These are phyloP conservation scores for Eucalyptus shirleyi DNA, from an alignment of 345 rosid species.

Conservation along the genomic window DNA sequence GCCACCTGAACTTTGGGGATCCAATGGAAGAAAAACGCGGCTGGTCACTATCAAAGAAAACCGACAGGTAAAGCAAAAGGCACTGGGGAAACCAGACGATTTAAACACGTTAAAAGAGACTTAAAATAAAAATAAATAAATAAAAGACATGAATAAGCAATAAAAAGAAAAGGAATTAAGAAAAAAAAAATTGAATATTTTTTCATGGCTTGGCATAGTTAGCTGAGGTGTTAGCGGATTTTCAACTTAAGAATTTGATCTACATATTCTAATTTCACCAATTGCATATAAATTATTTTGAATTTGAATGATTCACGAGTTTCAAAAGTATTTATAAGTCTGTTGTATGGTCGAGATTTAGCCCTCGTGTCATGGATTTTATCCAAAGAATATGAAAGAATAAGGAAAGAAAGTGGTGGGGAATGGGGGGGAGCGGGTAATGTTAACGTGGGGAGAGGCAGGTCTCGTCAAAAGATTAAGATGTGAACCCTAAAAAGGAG, in stretches of 20 bases:
- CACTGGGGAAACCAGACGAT: not conserved
- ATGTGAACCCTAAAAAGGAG: constrained; percentile 59
- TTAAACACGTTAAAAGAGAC: not conserved
- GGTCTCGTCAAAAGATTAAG: constrained; percentile 42
- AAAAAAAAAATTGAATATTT: not conserved
- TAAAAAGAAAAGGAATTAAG: not conserved
- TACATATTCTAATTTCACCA: not conserved
- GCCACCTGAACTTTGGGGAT: not conserved
- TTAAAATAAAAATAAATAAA: not conserved
- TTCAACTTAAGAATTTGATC: not conserved
- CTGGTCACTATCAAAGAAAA: not conserved
- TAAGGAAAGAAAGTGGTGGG: not conserved
- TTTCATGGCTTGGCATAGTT: not conserved
- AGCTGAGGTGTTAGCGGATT: not conserved
- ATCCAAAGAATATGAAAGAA: not conserved
- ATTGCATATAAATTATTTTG: not conserved
- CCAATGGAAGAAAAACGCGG: not conserved
- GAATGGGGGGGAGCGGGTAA: not conserved
- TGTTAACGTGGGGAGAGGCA: constrained; percentile 12
- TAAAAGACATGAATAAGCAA: not conserved
- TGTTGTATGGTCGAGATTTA: not conserved
- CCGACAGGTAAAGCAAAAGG: not conserved
- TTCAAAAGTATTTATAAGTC: not conserved
- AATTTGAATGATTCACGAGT: not conserved
- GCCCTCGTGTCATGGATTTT: not conserved